Percentiles rank a stretch among this genome's conserved stretches.
phyloP scores from a whole-genome alignment of 352 stramenopile genomes.

The Blastocystis sp. region DNA sequence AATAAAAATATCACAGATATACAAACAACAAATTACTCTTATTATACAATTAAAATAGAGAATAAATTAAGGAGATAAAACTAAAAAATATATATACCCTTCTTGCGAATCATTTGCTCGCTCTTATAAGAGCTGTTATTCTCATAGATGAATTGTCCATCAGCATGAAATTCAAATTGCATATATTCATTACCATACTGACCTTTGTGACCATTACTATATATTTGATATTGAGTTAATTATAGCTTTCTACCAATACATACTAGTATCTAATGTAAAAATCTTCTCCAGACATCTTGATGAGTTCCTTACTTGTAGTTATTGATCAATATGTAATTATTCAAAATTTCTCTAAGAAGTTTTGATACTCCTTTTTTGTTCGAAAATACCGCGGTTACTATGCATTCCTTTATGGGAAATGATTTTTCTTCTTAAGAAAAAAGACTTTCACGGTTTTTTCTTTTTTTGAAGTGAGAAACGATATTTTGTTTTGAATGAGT shows the following conservation, averaged over 20 bases:
- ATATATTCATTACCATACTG: constrained; percentile 88
- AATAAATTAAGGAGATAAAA: no score
- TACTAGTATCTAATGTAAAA: constrained; percentile 41
- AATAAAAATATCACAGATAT: not conserved
- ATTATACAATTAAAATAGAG: not conserved
- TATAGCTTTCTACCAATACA: not conserved
- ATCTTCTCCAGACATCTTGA: constrained; percentile 37
- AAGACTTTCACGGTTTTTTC: no score
- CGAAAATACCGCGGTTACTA: no score
- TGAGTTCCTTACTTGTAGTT: no score
- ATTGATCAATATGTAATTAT: no score
- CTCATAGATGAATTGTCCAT: constrained; percentile 73
- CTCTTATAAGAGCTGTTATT: constrained; percentile 97
- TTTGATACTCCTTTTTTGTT: no score
- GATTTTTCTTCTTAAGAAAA: no score
- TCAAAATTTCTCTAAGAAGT: no score
- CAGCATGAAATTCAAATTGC: constrained; percentile 79
- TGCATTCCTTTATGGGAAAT: no score
- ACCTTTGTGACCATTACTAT: constrained; percentile 72
- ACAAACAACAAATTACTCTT: not conserved
- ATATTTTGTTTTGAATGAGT: no score
- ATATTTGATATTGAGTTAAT: constrained; percentile 5
- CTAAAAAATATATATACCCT: no score
- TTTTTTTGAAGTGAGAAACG: no score
- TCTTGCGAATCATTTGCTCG: constrained; percentile 83